A percentile compares a stretch with the other conserved stretches of the same genome.
Conservation (phyloP, 1,284 basidiomycete genomes). For the Marasmius fiardii region DNA sequence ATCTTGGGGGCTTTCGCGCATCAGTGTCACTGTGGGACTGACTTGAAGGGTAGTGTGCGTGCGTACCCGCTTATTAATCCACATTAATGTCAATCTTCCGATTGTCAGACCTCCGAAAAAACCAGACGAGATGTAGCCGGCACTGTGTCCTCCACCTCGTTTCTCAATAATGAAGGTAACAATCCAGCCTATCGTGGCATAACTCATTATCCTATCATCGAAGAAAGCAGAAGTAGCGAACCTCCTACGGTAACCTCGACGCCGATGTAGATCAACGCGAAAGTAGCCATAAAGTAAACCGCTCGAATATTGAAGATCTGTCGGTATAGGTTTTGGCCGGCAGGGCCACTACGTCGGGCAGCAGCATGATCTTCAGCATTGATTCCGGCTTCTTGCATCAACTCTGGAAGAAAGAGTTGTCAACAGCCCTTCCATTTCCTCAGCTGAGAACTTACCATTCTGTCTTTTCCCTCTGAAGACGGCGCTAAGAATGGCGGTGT, state of each 20-base stretch:
- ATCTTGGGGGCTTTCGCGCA: conserved; percentile 24
- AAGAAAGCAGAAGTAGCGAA: background rate
- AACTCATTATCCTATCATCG: background rate
- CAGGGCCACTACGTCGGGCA: conserved; percentile 1
- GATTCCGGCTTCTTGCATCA: background rate
- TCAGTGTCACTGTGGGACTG: background rate
- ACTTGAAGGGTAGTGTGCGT: background rate
- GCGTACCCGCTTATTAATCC: conserved; percentile 39
- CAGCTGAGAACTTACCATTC: conserved; percentile 37
- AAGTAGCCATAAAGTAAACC: conserved; percentile 52
- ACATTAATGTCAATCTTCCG: conserved; percentile 40
- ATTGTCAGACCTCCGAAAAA: conserved; percentile 36
- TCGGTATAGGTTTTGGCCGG: conserved; percentile 37
- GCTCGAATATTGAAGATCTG: conserved; percentile 45
- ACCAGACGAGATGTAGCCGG: conserved; percentile 31
- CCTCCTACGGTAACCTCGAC: conserved; percentile 25
- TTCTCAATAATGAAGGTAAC: conserved; percentile 29
- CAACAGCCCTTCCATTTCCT: background rate
- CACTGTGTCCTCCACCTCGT: conserved; percentile 25
- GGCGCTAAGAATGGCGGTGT: conserved; percentile 35
- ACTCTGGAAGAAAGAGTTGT: background rate
- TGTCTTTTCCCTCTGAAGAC: conserved; percentile 57
- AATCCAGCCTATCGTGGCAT: conserved; percentile 25
- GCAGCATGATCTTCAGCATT: background rate
- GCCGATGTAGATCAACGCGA: conserved; percentile 54